A percentile compares a stretch with the other conserved stretches of the same genome.
phyloP scores from a whole-genome alignment of 2,329 filamentous ascomycete species.

The Scedosporium minutisporum region DNA sequence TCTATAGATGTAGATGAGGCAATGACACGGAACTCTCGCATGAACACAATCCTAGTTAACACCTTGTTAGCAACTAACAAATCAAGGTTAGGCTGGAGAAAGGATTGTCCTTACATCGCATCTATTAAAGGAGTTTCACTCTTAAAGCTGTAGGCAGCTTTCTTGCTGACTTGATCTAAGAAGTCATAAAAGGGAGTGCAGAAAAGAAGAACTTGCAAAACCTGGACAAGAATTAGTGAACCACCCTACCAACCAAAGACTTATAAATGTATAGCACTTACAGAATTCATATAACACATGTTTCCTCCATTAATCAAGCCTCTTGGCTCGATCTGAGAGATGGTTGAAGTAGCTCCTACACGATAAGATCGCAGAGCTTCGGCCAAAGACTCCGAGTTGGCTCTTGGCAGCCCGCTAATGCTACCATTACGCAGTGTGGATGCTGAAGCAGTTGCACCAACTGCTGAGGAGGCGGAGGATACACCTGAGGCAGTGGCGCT shows the following conservation, averaged over 20 bases:
- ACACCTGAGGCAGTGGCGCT: slow-evolving; percentile 17
- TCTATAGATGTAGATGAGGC: slow-evolving; percentile 68
- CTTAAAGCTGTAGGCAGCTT: slow-evolving; percentile 84
- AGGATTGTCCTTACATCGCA: slow-evolving; percentile 58
- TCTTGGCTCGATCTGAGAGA: slow-evolving; percentile 81
- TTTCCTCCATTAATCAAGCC: slow-evolving; percentile 96
- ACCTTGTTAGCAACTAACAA: slow-evolving; percentile 6
- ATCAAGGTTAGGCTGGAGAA: neutral
- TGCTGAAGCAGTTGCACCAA: slow-evolving; percentile 10
- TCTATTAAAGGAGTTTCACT: slow-evolving; percentile 89
- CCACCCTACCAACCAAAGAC: neutral
- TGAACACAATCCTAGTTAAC: slow-evolving; percentile 72
- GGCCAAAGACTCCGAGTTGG: slow-evolving; percentile 51
- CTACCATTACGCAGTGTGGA: slow-evolving; percentile 16
- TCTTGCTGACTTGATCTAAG: slow-evolving; percentile 74
- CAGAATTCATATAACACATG: slow-evolving; percentile 99
- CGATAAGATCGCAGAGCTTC: slow-evolving; percentile 70
- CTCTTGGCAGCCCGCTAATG: slow-evolving; percentile 27
- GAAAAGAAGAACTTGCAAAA: slow-evolving; percentile 90
- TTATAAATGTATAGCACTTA: slow-evolving; percentile 35
- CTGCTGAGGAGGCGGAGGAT: slow-evolving; percentile 7
- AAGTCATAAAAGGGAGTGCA: slow-evolving; percentile 94
- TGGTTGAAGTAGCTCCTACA: slow-evolving; percentile 53
- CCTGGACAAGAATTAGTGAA: slow-evolving; percentile 42
- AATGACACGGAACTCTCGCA: slow-evolving; percentile 82